Evolutionary conservation across 139 green algal genomes (phyloP).

Genomic region (Mychonastes homosphaera): DNA sequence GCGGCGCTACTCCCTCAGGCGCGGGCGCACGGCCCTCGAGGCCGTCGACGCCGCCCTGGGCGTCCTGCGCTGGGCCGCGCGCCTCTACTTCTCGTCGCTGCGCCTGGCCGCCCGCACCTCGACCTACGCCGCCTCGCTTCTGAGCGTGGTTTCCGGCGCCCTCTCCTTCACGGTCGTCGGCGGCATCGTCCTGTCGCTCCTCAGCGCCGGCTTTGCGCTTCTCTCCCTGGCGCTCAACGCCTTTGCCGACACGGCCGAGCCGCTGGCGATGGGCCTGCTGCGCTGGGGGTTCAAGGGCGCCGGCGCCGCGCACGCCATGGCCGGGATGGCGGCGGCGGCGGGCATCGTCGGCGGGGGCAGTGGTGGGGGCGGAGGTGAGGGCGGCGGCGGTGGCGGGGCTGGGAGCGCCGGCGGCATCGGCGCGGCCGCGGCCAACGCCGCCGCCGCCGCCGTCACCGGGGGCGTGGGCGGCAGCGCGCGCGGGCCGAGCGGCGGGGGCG

Average conservation of each 20-base stretch:
- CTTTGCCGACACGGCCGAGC: slow-evolving; percentile 6
- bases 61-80: slow-evolving; percentile 2
- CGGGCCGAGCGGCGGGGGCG: too few species aligned
- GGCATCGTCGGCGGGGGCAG: too few species aligned
- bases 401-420: too few species aligned
- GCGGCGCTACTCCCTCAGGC: slow-evolving; percentile 1
- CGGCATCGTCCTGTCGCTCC: slow-evolving; percentile 14
- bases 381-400: too few species aligned
- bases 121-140: slow-evolving; percentile 14
- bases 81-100: slow-evolving; percentile 10
- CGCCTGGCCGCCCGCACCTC: slow-evolving; percentile 6
- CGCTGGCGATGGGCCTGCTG: slow-evolving; percentile 15
- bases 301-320: too few species aligned
- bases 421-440: too few species aligned
- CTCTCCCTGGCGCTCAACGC: too few species aligned
- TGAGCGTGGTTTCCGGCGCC: slow-evolving; percentile 15
- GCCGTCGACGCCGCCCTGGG: slow-evolving; percentile 7
- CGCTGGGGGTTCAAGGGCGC: slow-evolving; percentile 8
- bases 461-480: too few species aligned
- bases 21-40: slow-evolving; percentile 13
- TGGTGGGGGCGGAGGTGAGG: too few species aligned
- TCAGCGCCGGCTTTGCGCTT: slow-evolving; percentile 8
- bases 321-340: too few species aligned
- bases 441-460: too few species aligned
- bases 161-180: slow-evolving; percentile 19